These are phyloP conservation scores for Syzygium aromaticum DNA, from an alignment of 345 rosid genomes.

Conservation along the genomic window DNA sequence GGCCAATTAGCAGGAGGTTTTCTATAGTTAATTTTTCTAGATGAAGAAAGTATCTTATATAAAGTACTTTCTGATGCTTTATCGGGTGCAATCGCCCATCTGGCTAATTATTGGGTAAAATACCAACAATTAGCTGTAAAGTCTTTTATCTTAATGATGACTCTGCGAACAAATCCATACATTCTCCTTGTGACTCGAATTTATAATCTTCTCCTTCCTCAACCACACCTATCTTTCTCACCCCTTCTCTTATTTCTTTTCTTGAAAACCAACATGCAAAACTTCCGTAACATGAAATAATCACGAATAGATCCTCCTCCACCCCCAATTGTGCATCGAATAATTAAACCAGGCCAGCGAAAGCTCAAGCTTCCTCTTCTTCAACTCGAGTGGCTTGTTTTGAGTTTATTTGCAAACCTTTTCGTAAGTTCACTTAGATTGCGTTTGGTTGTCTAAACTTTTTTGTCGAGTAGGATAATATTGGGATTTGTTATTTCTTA, in stretches of 20 bases:
- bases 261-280: not conserved
- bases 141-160: not conserved
- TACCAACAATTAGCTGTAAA: not conserved
- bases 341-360: not conserved
- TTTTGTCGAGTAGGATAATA: not conserved
- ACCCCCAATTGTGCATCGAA: not conserved
- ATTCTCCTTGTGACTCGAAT: not conserved
- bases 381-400: not conserved
- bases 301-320: not conserved
- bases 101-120: not conserved
- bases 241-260: not conserved
- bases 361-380: not conserved
- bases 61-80: not conserved
- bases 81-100: not conserved
- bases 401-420: not conserved
- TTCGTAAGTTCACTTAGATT: not conserved
- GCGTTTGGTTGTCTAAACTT: not conserved
- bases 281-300: not conserved
- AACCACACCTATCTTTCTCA: not conserved
- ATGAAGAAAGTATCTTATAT: not conserved
- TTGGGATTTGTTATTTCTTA: not conserved
- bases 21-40: not conserved
- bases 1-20: not conserved
- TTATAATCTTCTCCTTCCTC: not conserved
- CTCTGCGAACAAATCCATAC: not conserved